phyloP scores from a whole-genome alignment of 2,329 filamentous ascomycete genomes.

The Metarhizium album region DNA sequence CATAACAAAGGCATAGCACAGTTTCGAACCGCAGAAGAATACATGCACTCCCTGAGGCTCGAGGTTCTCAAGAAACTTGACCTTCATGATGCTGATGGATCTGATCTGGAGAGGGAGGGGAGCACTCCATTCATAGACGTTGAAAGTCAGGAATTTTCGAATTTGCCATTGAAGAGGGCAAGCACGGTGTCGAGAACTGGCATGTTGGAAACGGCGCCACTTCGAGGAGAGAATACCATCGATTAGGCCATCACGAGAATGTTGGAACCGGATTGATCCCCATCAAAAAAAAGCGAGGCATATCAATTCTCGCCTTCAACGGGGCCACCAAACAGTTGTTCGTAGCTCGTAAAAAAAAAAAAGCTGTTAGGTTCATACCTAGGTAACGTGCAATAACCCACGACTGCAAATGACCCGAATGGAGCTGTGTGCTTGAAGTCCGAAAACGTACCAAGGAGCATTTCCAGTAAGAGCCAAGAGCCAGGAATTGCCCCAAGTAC shows the following conservation, averaged over 20 bases:
- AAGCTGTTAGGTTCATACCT: no score
- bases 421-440: no score
- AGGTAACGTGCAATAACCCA: no score
- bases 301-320: neutral
- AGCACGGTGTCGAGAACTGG: constrained; percentile 40
- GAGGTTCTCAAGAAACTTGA: constrained; percentile 37
- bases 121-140: constrained; percentile 24
- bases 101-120: constrained; percentile 26
- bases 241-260: constrained; percentile 4
- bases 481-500: no score
- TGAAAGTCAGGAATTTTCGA: constrained; percentile 40
- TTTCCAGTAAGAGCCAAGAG: no score
- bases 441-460: no score
- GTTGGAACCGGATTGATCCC: neutral
- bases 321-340: neutral
- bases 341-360: neutral
- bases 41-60: constrained; percentile 40
- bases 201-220: constrained; percentile 39
- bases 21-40: constrained; percentile 40
- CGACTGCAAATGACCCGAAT: no score
- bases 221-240: constrained; percentile 21
- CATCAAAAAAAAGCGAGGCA: neutral
- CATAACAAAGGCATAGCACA: constrained; percentile 39
- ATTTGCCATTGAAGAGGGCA: constrained; percentile 40
- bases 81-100: constrained; percentile 13